Evolutionary conservation across 305 asterid species (phyloP).

Genomic region (Solanum hybrid): DNA sequence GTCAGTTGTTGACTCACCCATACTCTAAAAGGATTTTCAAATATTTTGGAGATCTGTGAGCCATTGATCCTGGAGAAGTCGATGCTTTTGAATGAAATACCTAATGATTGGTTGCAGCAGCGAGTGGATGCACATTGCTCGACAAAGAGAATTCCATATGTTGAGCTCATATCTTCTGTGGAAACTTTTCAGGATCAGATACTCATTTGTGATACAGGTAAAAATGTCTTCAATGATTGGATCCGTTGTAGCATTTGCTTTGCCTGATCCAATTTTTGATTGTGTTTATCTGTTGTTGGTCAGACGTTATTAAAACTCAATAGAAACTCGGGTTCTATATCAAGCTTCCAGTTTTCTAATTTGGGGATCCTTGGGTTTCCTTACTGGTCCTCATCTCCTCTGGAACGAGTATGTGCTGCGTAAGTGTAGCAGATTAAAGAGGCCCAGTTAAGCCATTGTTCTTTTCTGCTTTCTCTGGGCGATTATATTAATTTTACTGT

Average conservation of each 20-base stretch:
- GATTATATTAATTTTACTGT: conserved; percentile 9
- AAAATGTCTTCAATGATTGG: conserved; percentile 2
- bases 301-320: conserved; percentile 53
- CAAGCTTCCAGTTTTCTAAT: conserved; percentile 55
- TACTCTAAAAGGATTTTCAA: conserved; percentile 52
- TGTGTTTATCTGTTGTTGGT: conserved; percentile 49
- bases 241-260: conserved; percentile 1
- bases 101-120: conserved; percentile 51
- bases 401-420: conserved; percentile 57
- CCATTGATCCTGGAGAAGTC: conserved; percentile 61
- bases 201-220: conserved; percentile 71
- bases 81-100: conserved; percentile 43
- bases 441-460: conserved; percentile 1
- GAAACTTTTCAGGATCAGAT: conserved; percentile 44
- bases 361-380: conserved; percentile 82
- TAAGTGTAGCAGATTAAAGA: conserved; percentile 26
- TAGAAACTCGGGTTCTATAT: conserved; percentile 38
- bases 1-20: conserved; percentile 23
- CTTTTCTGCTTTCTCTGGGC: conserved; percentile 8
- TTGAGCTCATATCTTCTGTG: conserved; percentile 64
- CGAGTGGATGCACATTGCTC: conserved; percentile 26
- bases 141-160: conserved; percentile 48
- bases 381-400: conserved; percentile 60
- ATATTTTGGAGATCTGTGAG: conserved; percentile 73
- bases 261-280: conserved; percentile 20